phyloP scores from a whole-genome alignment of 139 green algal genomes.

The Micromonas commoda region DNA sequence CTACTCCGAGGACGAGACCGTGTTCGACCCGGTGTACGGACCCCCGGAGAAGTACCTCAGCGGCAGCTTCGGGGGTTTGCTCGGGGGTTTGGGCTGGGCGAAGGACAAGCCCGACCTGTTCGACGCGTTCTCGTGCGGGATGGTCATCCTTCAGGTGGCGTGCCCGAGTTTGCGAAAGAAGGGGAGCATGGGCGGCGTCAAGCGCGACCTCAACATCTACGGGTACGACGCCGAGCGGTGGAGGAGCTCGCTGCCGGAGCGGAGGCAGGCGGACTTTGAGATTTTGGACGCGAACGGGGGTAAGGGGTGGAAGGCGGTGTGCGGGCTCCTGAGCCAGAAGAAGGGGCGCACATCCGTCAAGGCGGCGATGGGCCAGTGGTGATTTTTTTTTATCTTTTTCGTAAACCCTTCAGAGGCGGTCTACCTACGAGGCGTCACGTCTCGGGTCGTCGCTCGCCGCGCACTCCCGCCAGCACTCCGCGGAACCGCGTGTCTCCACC shows the following conservation, averaged over 20 bases:
- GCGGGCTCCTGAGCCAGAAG: not conserved
- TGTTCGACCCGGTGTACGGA: conserved; percentile 42
- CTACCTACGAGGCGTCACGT: too few relatives aligned
- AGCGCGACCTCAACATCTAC: not conserved
- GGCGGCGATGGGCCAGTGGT: not conserved
- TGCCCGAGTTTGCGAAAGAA: not conserved
- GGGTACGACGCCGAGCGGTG: not conserved
- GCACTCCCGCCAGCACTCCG: not conserved
- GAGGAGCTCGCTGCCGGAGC: not conserved
- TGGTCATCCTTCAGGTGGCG: conserved; percentile 16
- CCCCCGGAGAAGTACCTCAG: conserved; percentile 48
- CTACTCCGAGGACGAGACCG: conserved; percentile 47
- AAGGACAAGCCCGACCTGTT: conserved; percentile 25
- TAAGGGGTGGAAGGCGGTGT: not conserved
- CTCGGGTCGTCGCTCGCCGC: not conserved
- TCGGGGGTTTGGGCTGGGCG: not conserved
- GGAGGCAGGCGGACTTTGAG: not conserved
- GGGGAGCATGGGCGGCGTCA: not conserved
- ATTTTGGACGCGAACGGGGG: conserved; percentile 17
- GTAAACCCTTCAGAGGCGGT: too few relatives aligned
- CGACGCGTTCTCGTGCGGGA: conserved; percentile 26
- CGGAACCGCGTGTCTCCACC: not conserved
- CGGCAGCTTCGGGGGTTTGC: not conserved
- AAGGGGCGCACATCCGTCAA: not conserved
- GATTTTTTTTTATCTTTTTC: not conserved